These are phyloP conservation scores for Emergomyces orientalis DNA, from an alignment of 2,329 filamentous ascomycete species.

Conservation along the genomic window DNA sequence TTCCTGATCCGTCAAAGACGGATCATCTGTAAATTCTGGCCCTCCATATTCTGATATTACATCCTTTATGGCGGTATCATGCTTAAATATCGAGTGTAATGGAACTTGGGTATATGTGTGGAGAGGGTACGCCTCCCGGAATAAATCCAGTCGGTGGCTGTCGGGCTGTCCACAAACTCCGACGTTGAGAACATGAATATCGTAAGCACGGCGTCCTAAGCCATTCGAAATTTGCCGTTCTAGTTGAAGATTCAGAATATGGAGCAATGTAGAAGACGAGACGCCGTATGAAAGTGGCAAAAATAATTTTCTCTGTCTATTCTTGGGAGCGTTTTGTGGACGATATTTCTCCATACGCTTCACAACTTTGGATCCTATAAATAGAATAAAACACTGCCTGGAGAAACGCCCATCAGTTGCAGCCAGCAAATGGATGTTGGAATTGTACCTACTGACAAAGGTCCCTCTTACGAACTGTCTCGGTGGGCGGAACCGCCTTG, in stretches of 20 bases:
- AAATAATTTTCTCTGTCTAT: constrained; percentile 50
- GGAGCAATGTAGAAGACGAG: constrained; percentile 67
- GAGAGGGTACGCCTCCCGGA: constrained; percentile 54
- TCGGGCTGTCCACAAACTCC: constrained; percentile 17
- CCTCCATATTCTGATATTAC: constrained; percentile 27
- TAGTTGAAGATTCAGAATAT: constrained; percentile 63
- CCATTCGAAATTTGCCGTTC: constrained; percentile 55
- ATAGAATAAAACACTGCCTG: constrained; percentile 68
- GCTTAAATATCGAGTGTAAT: constrained; percentile 53
- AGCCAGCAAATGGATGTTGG: not conserved
- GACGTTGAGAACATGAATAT: constrained; percentile 44
- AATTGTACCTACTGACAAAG: constrained; percentile 14
- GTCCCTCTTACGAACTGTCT: constrained; percentile 12
- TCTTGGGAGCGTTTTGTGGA: constrained; percentile 29
- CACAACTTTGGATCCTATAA: constrained; percentile 67
- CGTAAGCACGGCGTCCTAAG: constrained; percentile 54
- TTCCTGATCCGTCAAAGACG: constrained; percentile 29
- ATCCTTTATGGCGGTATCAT: constrained; percentile 28
- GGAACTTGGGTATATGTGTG: constrained; percentile 55
- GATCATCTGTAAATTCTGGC: constrained; percentile 21
- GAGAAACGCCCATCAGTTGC: constrained; percentile 14
- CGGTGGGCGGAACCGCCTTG: constrained; percentile 10
- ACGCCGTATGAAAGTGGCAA: constrained; percentile 75
- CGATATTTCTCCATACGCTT: constrained; percentile 65
- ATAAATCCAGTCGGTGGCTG: constrained; percentile 31